Base-by-base conservation (phyloP, 129 eudicot species). In the Dittrichia graveolens region DNA sequence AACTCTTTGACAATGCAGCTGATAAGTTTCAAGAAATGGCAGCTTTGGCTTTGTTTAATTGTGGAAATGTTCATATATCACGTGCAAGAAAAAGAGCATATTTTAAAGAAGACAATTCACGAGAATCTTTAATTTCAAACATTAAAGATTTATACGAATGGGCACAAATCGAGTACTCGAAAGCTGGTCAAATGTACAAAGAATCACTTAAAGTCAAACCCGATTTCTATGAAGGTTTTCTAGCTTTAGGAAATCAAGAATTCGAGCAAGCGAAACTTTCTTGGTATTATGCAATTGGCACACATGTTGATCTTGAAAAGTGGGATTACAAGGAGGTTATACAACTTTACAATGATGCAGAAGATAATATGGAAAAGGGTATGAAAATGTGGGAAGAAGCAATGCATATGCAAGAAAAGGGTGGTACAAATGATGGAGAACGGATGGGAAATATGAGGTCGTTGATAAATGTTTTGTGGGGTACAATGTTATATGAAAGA, bases 11-110 rank as follows among this genome's bases (percentile, higher is more conserved):
- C 19, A 56, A 49, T 24, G 99, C 99, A 11, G 86, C 89, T 7
- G 91, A 88, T 8, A 90, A 83, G 66, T 95, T 95, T 69, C 96
- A 88, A 52, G 99, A 95, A 68, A 82, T 95, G 97, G 89, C 91
- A 4, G 93, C 99, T 14, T 85, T 95, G 76, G 99, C 99, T 37
- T 61, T 90, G 75, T 95, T 95, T 76, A 95, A 90, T 34, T 88
- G 88, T 67, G 99, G 99, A 8, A 95, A 88, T 68, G 93, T 95
- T 65, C 94, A 95, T 78, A 84, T 90, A 88, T 87, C 97, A 12
- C 75, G 81, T 77, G 99, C 99, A 4, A 83, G 99, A 57, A 95
- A 90, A 74, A 75, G 75, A 64, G 85, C 79, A 9, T 74, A 68
- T 48, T 65, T 87, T 6, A 10, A 78, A 3, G 98, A 87, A 65